Conservation (phyloP, 768 basidiomycete genomes). For the Lactarius pseudohatsudake region DNA sequence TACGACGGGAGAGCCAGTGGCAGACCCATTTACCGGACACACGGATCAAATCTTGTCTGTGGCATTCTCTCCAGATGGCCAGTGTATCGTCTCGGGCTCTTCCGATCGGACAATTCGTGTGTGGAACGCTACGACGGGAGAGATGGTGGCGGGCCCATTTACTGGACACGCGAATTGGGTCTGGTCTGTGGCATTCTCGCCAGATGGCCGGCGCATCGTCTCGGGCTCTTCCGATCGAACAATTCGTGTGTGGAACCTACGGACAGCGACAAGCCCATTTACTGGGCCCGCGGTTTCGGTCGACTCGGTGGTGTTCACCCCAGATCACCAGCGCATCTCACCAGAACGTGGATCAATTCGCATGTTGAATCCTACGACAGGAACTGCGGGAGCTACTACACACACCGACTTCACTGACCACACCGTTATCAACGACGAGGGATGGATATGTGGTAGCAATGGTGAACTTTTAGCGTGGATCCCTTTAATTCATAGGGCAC, state of each 20-base stretch:
- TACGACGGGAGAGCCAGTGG: background rate
- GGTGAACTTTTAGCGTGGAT: background rate
- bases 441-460: background rate
- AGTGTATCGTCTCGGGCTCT: background rate
- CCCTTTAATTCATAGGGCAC: background rate
- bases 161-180: background rate
- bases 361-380: background rate
- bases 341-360: too few relatives aligned
- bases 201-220: background rate
- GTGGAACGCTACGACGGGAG: background rate
- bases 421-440: background rate
- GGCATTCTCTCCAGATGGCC: constrained; percentile 1
- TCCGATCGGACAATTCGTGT: background rate
- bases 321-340: background rate
- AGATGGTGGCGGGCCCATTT: background rate
- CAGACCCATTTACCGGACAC: background rate
- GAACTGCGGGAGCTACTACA: background rate
- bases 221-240: background rate
- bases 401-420: background rate
- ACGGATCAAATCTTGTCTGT: background rate
- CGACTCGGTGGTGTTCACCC: background rate
- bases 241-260: background rate
- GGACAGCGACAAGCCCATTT: background rate
- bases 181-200: background rate
- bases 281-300: background rate